Evolutionary conservation across 306 rosid genomes (phyloP), one percentile per base, ranked within the genome.

Genomic region (Lupinus albus): DNA sequence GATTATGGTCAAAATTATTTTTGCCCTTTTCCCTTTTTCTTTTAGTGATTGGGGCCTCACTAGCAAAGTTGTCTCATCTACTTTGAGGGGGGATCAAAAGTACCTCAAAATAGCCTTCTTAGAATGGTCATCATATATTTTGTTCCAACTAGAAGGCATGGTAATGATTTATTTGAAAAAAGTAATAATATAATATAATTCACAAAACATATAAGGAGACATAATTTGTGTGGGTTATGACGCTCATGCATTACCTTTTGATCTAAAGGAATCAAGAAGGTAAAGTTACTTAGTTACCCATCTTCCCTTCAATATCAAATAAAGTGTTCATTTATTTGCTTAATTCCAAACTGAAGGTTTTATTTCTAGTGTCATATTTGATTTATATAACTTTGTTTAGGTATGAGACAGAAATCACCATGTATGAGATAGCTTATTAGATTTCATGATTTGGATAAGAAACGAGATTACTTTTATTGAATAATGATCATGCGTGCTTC

Each of bases 11-110:
- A 86, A 81, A 80, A 79, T 89, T 74, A 75, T 76, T 84, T 80
- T 82, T 68, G 1, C 71, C 78, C 56, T 77, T 87, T 68, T 44
- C 1, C 76, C 78, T 63, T 81, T 77, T 70, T 64, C 62, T 82
- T 84, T 82, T 80, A 49, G 57, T 80, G 78, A 75, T 69, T 80
- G 91, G 88, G 91, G 81, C 78, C 92, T 83, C 84, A 67, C 75
- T 73, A 81, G 75, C 88, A 84, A 86, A 84, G 92, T 84, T 86
- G 90, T 86, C 90, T 79, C 86, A 76, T 81, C 64, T 82, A 84
- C 91, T 82, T 81, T 81, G 87, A 82, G 83, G 68, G 68, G 72
- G 77, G 76, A 86, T 81, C 76, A 79, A 82, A 78, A 82, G 83
- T 78, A 76, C 83, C 79, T 74, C 71, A 78, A 74, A 82, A 82